Evolutionary conservation across 345 rosid species (phyloP).

Genomic region (Brassica carinata): DNA sequence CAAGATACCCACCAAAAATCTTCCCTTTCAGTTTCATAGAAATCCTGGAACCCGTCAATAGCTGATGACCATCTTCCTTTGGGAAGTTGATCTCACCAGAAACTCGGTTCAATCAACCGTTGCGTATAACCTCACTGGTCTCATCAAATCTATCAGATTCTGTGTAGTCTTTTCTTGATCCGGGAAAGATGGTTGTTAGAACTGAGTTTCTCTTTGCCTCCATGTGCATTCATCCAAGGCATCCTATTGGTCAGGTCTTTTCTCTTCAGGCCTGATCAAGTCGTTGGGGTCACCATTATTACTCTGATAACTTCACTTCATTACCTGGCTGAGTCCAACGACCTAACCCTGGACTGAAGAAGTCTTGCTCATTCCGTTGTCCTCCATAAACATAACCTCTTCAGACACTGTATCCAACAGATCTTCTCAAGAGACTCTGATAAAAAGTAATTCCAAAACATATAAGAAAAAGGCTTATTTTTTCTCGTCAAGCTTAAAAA

Average conservation of each 20-base stretch:
- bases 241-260: slow-evolving; percentile 31
- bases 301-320: slow-evolving; percentile 17
- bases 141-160: slow-evolving; percentile 31
- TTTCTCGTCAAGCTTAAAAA: not conserved
- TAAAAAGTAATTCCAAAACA: not conserved
- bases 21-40: slow-evolving; percentile 52
- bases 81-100: slow-evolving; percentile 41
- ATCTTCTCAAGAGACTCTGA: too few species aligned
- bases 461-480: not conserved
- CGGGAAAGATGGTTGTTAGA: slow-evolving; percentile 37
- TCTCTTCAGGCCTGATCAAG: slow-evolving; percentile 23
- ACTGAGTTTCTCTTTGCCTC: slow-evolving; percentile 34
- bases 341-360: slow-evolving; percentile 61
- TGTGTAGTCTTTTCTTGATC: slow-evolving; percentile 49
- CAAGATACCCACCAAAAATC: slow-evolving; percentile 46
- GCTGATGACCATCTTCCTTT: slow-evolving; percentile 44
- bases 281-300: not conserved
- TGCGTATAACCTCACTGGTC: slow-evolving; percentile 52
- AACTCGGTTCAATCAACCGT: slow-evolving; percentile 44
- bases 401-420: not conserved
- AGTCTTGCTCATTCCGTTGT: slow-evolving; percentile 5
- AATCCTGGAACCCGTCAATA: slow-evolving; percentile 44
- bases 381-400: not conserved
- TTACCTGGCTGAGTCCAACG: slow-evolving; percentile 45
- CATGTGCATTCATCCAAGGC: slow-evolving; percentile 31